These are phyloP conservation scores for Strombidium stylifer DNA, from an alignment of 73 alveolate genomes.

Conservation along the genomic window DNA sequence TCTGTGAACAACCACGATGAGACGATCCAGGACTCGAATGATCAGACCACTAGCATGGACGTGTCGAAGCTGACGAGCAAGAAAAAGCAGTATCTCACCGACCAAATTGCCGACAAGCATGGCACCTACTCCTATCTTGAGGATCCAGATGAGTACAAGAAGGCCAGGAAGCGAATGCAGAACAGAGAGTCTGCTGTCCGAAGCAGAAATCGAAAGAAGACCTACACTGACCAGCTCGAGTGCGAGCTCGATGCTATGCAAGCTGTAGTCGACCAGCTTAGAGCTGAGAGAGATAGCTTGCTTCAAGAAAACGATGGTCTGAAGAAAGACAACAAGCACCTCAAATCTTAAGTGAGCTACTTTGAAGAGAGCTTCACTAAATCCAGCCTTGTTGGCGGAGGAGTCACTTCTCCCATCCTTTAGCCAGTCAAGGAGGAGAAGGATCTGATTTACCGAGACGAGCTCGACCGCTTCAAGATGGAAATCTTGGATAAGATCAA, in stretches of 20 bases:
- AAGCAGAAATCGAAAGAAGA: slow-evolving; percentile 19
- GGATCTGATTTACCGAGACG: too few species aligned
- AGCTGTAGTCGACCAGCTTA: background rate
- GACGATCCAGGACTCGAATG: too few species aligned
- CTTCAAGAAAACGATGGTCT: slow-evolving; percentile 39
- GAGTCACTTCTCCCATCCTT: too few species aligned
- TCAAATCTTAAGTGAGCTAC: slow-evolving; percentile 3
- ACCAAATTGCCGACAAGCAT: slow-evolving; percentile 12
- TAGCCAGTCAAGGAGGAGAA: too few species aligned
- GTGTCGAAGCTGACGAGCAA: slow-evolving; percentile 20
- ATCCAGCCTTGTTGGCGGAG: too few species aligned
- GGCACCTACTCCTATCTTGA: slow-evolving; percentile 9
- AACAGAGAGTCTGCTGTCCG: slow-evolving; percentile 38
- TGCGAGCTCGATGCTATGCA: slow-evolving; percentile 8
- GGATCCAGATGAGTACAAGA: slow-evolving; percentile 38
- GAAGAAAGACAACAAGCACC: slow-evolving; percentile 4
- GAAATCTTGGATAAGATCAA: too few species aligned
- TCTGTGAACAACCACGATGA: too few species aligned
- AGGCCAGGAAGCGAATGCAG: slow-evolving; percentile 39
- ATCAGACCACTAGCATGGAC: too few species aligned
- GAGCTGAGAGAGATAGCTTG: too few species aligned
- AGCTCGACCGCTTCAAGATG: too few species aligned
- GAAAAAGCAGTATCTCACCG: slow-evolving; percentile 13
- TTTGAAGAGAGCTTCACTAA: slow-evolving; percentile 35
- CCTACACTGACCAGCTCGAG: slow-evolving; percentile 23